These are phyloP conservation scores for Venturia aucupariae DNA, from an alignment of 2,329 filamentous ascomycete species.

Conservation along the genomic window DNA sequence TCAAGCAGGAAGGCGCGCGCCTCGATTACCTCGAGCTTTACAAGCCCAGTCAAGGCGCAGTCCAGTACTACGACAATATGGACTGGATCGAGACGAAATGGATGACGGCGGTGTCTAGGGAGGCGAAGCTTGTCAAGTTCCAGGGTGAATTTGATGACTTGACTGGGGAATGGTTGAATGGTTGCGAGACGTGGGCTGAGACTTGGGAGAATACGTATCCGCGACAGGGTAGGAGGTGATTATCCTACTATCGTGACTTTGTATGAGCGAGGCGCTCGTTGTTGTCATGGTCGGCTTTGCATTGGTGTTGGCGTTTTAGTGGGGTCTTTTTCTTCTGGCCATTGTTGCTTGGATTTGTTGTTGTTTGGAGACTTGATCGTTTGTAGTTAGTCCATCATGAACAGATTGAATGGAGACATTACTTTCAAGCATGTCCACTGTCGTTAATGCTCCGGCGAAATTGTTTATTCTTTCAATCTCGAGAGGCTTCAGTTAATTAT, in stretches of 20 bases:
- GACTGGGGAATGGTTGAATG: neutral
- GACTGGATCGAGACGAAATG: neutral
- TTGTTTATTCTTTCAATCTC: too few species aligned
- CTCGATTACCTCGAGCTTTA: constrained; percentile 7
- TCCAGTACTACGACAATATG: neutral
- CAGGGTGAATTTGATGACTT: neutral
- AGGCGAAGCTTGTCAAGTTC: constrained; percentile 3
- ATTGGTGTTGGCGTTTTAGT: neutral
- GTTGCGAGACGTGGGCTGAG: neutral
- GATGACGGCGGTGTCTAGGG: neutral
- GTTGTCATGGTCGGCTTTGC: neutral
- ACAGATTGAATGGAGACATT: neutral
- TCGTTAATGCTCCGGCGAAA: too few species aligned
- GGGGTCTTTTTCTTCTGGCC: neutral
- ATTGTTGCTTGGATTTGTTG: neutral
- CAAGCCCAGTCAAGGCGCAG: constrained; percentile 7
- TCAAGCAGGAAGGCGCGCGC: neutral
- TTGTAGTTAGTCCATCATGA: neutral
- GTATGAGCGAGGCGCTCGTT: neutral
- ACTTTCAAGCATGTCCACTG: too few species aligned
- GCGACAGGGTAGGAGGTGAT: neutral
- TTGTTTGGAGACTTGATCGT: neutral
- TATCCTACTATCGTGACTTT: neutral
- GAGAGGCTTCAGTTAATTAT: too few species aligned
- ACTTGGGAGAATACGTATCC: neutral